A percentile compares a stretch with the other conserved stretches of the same genome.
Conservation (phyloP, 176 grass and related monocot species). For the Metroxylon sagu region DNA sequence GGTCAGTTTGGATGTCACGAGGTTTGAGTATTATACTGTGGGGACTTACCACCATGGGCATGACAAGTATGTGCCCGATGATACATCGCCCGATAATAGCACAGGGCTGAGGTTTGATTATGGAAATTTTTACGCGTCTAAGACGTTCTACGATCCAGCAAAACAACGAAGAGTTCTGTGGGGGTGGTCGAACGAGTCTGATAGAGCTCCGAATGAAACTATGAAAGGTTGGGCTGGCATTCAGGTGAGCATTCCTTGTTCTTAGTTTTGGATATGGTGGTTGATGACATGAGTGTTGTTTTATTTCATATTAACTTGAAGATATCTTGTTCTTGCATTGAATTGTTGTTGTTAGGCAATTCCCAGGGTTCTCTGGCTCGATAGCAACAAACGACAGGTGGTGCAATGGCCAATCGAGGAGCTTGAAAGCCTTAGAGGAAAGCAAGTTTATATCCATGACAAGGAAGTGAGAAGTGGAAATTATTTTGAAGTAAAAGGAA, state of each 20-base stretch:
- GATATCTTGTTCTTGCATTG: neutral
- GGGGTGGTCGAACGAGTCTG: slow-evolving; percentile 85
- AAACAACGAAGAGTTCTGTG: slow-evolving; percentile 57
- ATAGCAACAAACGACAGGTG: slow-evolving; percentile 48
- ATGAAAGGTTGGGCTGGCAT: slow-evolving; percentile 77
- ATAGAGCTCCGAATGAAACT: slow-evolving; percentile 33
- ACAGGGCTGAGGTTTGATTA: slow-evolving; percentile 54
- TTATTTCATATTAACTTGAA: neutral
- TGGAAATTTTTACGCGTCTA: slow-evolving; percentile 90
- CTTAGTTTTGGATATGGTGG: too few species aligned
- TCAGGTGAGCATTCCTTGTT: slow-evolving; percentile 27
- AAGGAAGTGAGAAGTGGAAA: slow-evolving; percentile 34
- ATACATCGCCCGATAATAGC: slow-evolving; percentile 28
- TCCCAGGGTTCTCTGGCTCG: slow-evolving; percentile 64
- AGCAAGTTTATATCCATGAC: slow-evolving; percentile 21
- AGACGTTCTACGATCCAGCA: slow-evolving; percentile 63
- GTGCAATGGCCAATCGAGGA: slow-evolving; percentile 85
- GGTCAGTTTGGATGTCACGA: slow-evolving; percentile 58
- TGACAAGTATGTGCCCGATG: slow-evolving; percentile 56
- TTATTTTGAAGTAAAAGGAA: slow-evolving; percentile 45
- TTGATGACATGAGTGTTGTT: too few species aligned
- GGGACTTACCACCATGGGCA: slow-evolving; percentile 29
- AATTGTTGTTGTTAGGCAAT: slow-evolving; percentile 28
- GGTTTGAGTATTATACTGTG: slow-evolving; percentile 79
- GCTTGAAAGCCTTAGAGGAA: slow-evolving; percentile 43